A percentile compares a stretch with the other conserved stretches of the same genome.
Conservation (phyloP, 75 land plant genomes). For the Picea glauca region DNA sequence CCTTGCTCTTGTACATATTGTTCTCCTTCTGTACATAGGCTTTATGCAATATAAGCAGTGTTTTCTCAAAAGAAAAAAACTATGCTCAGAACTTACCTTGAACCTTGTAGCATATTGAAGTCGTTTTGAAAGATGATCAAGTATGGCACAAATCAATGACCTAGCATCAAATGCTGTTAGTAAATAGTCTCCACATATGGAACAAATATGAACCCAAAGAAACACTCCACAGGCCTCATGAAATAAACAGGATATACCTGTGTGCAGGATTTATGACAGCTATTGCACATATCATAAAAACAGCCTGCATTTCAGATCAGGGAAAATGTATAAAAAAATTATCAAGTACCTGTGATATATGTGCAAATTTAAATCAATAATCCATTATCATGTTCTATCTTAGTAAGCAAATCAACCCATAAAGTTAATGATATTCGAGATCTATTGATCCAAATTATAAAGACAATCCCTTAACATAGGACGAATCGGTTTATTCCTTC, state of each 20-base stretch:
- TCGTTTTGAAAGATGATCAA: slow-evolving; percentile 63
- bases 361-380: background rate
- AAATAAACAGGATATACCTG: slow-evolving; percentile 40
- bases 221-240: background rate
- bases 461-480: too few relatives aligned
- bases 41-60: too few relatives aligned
- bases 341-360: too few relatives aligned
- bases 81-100: slow-evolving; percentile 47
- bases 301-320: slow-evolving; percentile 53
- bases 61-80: too few relatives aligned
- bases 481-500: too few relatives aligned
- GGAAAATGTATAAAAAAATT: background rate
- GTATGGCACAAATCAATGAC: slow-evolving; percentile 40
- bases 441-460: background rate
- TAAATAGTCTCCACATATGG: background rate
- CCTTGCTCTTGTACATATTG: too few relatives aligned
- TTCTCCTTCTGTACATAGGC: background rate
- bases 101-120: slow-evolving; percentile 55
- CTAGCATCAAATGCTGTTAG: slow-evolving; percentile 32
- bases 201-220: background rate
- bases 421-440: background rate
- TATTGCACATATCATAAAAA: slow-evolving; percentile 79
- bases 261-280: slow-evolving; percentile 68
- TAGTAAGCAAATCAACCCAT: background rate
- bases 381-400: background rate